These are phyloP conservation scores for Tetrahymena malaccensis DNA, from an alignment of 73 alveolate genomes.

Conservation along the genomic window DNA sequence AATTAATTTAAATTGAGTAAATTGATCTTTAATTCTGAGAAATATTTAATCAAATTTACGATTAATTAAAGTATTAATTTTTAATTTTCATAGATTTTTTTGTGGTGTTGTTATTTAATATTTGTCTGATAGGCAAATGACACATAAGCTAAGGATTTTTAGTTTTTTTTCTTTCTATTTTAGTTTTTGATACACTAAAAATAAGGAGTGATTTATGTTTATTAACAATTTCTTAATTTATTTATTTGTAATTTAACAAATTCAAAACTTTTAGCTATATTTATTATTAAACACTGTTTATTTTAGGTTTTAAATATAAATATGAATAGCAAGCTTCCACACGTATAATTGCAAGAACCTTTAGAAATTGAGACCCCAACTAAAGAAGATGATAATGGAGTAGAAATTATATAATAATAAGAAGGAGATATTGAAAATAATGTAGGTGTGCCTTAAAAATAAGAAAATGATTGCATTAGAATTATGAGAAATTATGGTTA, in stretches of 20 bases:
- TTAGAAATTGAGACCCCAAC: not conserved
- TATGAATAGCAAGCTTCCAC: not conserved
- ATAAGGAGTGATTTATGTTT: not conserved
- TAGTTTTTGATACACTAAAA: not conserved
- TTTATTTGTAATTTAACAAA: not conserved
- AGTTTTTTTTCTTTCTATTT: not conserved
- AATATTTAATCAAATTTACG: too few species aligned
- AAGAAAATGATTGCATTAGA: not conserved
- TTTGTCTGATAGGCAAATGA: not conserved
- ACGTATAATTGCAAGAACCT: not conserved
- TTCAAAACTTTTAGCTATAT: not conserved
- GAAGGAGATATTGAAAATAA: not conserved
- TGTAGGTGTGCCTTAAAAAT: not conserved
- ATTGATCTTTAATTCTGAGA: too few species aligned
- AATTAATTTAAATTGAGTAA: too few species aligned
- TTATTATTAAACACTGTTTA: too few species aligned
- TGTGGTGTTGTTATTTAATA: too few species aligned
- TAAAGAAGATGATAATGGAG: not conserved
- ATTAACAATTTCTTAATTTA: not conserved
- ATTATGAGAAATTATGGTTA: not conserved
- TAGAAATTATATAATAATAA: not conserved
- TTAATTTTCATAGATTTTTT: not conserved
- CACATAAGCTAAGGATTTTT: not conserved
- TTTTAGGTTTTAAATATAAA: not conserved
- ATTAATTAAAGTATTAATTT: too few species aligned